A percentile compares a stretch with the other conserved stretches of the same genome.
phyloP scores from a whole-genome alignment of 2,329 filamentous ascomycete species.

The Fonsecaea pedrosoi region DNA sequence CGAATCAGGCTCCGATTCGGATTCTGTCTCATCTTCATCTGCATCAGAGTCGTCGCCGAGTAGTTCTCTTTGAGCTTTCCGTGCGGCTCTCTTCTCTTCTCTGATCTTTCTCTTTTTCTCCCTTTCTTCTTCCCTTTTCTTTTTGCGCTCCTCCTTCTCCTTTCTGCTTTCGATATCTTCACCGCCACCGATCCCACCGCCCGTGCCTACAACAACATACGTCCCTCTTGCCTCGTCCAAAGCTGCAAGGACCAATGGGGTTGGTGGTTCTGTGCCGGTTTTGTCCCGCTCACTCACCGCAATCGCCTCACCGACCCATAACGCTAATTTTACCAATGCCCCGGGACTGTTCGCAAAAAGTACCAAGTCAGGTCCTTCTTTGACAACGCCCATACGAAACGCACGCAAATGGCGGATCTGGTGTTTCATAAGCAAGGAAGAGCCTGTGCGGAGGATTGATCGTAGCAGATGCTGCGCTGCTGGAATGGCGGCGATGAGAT shows the following conservation, averaged over 20 bases:
- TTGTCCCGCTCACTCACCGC: slow-evolving; percentile 83
- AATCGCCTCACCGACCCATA: slow-evolving; percentile 94
- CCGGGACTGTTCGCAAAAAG: slow-evolving; percentile 86
- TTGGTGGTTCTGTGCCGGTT: slow-evolving; percentile 69
- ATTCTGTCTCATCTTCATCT: slow-evolving; percentile 69
- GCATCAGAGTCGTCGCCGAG: slow-evolving; percentile 64
- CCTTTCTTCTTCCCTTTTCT: slow-evolving; percentile 67
- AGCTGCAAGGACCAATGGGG: slow-evolving; percentile 87
- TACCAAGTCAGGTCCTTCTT: slow-evolving; percentile 88
- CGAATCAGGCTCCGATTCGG: slow-evolving; percentile 64
- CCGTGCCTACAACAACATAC: slow-evolving; percentile 92
- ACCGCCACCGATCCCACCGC: slow-evolving; percentile 77
- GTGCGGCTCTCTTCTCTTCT: slow-evolving; percentile 64
- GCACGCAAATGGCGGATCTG: slow-evolving; percentile 91
- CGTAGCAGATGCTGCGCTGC: slow-evolving; percentile 88
- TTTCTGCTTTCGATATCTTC: slow-evolving; percentile 73
- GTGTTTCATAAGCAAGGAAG: slow-evolving; percentile 86
- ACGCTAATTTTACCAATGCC: slow-evolving; percentile 87
- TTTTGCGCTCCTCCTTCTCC: slow-evolving; percentile 70
- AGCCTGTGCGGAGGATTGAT: slow-evolving; percentile 91
- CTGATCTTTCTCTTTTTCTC: slow-evolving; percentile 68
- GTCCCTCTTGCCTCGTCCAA: slow-evolving; percentile 85
- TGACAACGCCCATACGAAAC: slow-evolving; percentile 94
- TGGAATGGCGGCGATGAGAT: slow-evolving; percentile 76
- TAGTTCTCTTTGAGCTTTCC: slow-evolving; percentile 63